Evolutionary conservation across 2,329 filamentous ascomycete species (phyloP).

Genomic region (Botrytis deweyae): DNA sequence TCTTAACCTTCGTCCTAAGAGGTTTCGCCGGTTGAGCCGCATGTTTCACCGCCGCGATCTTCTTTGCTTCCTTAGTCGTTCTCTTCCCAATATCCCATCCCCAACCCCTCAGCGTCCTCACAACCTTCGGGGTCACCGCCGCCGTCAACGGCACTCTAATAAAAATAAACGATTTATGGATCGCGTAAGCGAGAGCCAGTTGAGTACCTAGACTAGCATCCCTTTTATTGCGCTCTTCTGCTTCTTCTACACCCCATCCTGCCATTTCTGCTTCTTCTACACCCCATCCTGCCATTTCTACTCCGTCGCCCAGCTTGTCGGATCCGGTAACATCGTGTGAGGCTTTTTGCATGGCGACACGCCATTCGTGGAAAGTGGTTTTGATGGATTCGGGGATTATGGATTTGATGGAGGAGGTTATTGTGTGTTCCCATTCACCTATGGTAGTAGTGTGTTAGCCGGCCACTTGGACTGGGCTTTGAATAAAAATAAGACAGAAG

Average conservation of each 20-base stretch:
- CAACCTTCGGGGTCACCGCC: conserved; percentile 90
- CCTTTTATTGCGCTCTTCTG: conserved; percentile 57
- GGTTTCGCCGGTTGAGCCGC: conserved; percentile 25
- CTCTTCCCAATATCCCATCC: conserved; percentile 93
- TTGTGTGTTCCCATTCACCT: conserved; percentile 65
- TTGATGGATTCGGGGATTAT: conserved; percentile 61
- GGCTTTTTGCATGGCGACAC: conserved; percentile 48
- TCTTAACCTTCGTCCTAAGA: neutral
- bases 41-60: conserved; percentile 31
- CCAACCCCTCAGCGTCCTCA: conserved; percentile 81
- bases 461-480: neutral
- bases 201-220: conserved; percentile 83
- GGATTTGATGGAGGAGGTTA: conserved; percentile 59
- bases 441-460: neutral
- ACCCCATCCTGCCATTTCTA: conserved; percentile 57
- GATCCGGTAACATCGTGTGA: conserved; percentile 47
- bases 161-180: conserved; percentile 98
- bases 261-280: conserved; percentile 64
- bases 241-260: conserved; percentile 62
- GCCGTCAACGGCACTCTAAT: conserved; percentile 89
- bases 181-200: conserved; percentile 87
- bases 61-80: conserved; percentile 43
- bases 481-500: neutral
- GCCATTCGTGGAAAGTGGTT: conserved; percentile 51
- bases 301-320: conserved; percentile 47